Evolutionary conservation across 2,329 filamentous ascomycete genomes (phyloP), one percentile per base, ranked within the genome.

Genomic region (Tricladium varicosporioides): DNA sequence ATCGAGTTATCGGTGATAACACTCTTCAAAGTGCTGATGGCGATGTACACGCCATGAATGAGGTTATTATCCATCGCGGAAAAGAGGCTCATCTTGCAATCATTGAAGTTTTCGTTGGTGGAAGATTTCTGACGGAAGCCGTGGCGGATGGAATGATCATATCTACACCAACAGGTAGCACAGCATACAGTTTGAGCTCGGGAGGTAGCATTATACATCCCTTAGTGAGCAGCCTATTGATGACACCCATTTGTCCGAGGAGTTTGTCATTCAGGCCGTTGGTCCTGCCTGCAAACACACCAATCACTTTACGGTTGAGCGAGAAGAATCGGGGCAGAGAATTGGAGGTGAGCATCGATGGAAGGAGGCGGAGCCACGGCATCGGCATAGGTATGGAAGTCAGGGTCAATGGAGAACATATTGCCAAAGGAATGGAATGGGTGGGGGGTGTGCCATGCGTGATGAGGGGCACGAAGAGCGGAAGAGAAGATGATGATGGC

Each of bases 81-180:
- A 87, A 88, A 33, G 87, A 93, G 61, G 91, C 94, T 0, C 93
- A 97, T 72, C 82, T 99, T 5, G 91, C 92, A 40, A 87, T 96
- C 63, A 90, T 99, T 64, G 91, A 96, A 68, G 90, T 99, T 45
- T 94, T 86, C 67, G 88, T 97, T 58, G 92, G 92, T 66, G 88
- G 90, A 33, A 86, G 91, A 54, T 95, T 94, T 67, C 78, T 99
- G 47, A 99, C 94, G 1, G 92, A 96, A 71, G 93, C 91, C 0
- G 92, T 96, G 11, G 93, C 92, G 1, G 94, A 99, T 71, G 94
- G 94, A 51, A 95, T 99, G 72, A 88, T 97, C 46, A 86, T 97
- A 57, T 92, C 89, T 61, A 97, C 93, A 0, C 94, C 94, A 0
- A 99, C 94, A 0, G 94, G 94, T 2, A 95, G 90, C 43, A 99